Percentiles rank a stretch among this genome's conserved stretches.
Evolutionary conservation across 2,329 filamentous ascomycete genomes (phyloP).

Genomic region (Aspergillus sp.): DNA sequence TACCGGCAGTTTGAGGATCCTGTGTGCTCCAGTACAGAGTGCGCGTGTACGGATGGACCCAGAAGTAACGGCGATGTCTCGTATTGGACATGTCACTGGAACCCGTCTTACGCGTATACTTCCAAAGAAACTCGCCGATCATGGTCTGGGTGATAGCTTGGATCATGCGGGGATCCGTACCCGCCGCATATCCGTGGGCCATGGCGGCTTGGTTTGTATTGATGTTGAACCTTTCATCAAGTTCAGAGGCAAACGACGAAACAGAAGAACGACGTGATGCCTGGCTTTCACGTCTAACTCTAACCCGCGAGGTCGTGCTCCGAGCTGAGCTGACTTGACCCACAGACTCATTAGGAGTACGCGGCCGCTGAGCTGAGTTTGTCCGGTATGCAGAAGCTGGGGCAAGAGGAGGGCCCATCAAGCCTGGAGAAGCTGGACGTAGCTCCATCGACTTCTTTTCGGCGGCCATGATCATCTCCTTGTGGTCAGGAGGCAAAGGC

Average conservation of each 20-base stretch:
- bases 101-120: constrained; percentile 95
- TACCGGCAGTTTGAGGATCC: constrained; percentile 77
- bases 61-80: constrained; percentile 93
- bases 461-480: constrained; percentile 78
- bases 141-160: constrained; percentile 99
- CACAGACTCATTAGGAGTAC: constrained; percentile 57
- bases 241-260: constrained; percentile 91
- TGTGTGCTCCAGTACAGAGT: constrained; percentile 95
- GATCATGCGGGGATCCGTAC: constrained; percentile 95
- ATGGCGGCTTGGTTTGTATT: constrained; percentile 50
- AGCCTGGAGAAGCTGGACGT: constrained; percentile 38
- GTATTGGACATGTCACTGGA: constrained; percentile 84
- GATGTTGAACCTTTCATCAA: constrained; percentile 87
- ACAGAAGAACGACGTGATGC: constrained; percentile 74
- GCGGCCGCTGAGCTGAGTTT: constrained; percentile 51
- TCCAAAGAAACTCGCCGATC: constrained; percentile 99
- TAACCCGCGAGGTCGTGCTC: constrained; percentile 60
- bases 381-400: constrained; percentile 71
- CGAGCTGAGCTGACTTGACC: constrained; percentile 43
- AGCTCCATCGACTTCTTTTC: constrained; percentile 55
- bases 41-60: constrained; percentile 96
- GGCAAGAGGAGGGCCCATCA: constrained; percentile 81
- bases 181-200: constrained; percentile 61
- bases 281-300: constrained; percentile 42
- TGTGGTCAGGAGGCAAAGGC: constrained; percentile 79